Conservation (phyloP, 345 rosid genomes). For the Cochlearia excelsa region DNA sequence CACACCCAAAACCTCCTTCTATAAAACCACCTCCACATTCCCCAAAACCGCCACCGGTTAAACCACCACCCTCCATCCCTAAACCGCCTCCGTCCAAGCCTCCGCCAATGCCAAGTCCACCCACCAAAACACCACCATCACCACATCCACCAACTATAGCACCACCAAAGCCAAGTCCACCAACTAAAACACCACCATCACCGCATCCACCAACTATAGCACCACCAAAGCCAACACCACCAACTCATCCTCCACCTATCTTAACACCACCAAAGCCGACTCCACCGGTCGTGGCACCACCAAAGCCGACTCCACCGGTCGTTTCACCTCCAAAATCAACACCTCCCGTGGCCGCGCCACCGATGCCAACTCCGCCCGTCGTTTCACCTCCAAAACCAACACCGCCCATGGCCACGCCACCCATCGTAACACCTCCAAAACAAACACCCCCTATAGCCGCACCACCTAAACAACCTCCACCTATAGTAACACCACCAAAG, state of each 20-base stretch:
- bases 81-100: conserved; percentile 15
- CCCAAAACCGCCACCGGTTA: conserved; percentile 18
- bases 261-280: background rate
- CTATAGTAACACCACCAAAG: background rate
- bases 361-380: background rate
- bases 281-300: background rate
- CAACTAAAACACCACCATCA: background rate
- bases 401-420: background rate
- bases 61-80: background rate
- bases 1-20: conserved; percentile 5
- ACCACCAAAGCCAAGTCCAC: conserved; percentile 23
- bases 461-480: background rate
- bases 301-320: background rate
- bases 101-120: conserved; percentile 26
- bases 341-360: background rate
- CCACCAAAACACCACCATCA: background rate
- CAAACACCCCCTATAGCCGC: background rate
- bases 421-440: background rate
- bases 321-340: background rate
- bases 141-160: conserved; percentile 3
- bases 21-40: background rate
- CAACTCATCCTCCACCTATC: background rate
- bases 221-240: conserved; percentile 24
- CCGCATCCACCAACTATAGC: conserved; percentile 2
- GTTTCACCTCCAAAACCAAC: background rate